Evolutionary conservation across 2,329 filamentous ascomycete genomes (phyloP), one percentile per base, ranked within the genome.

Genomic region (Dactylonectria estremocensis): DNA sequence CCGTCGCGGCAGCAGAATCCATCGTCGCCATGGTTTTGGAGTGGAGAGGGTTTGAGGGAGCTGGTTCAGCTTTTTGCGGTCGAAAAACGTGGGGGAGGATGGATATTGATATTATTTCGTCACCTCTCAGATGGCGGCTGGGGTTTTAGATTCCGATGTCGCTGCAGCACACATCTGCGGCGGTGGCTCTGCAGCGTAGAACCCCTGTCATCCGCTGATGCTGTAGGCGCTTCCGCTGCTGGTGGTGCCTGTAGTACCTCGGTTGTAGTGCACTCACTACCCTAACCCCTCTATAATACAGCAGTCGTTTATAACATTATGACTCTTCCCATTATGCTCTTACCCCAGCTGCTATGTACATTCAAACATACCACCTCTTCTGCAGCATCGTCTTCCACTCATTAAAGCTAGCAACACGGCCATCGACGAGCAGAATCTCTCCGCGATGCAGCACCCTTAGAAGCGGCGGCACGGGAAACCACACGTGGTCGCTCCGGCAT

Each of bases 401-500:
- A 0, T 64, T 72, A 61, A 83, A 79, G 10, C 73, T 72, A 58
- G 73, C 73, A 9, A 83, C 77, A 28, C 74, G 63, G 0, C 78
- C 80, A 54, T 78, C 74, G 1, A 49, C 66, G 2, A 81, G 68
- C n/a, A 83, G 58, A 33, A 84, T 81, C 74, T 84, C 80, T 1
- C 82, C 82, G 13, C 77, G 77, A 13, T 81, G 79, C 22, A 84
- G 57, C 2, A 77, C 70, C 45, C 66, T 76, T n/a, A 74, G 71
- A 64, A 84, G 65, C 5, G 82, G 78, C 24, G 77, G 79, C n/a
- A 84, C 80, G 1, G 72, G 53, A 18, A 84, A 77, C 82, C 82
- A 84, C 45, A 77, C 73, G 53, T 84, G 82, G 45, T 81, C 78
- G 16, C 74, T 75, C n/a, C 77, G 72, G 48, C 81, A 83, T 28